Evolutionary conservation across 2,329 filamentous ascomycete genomes (phyloP).

Genomic region (Paecilomyces sp.): DNA sequence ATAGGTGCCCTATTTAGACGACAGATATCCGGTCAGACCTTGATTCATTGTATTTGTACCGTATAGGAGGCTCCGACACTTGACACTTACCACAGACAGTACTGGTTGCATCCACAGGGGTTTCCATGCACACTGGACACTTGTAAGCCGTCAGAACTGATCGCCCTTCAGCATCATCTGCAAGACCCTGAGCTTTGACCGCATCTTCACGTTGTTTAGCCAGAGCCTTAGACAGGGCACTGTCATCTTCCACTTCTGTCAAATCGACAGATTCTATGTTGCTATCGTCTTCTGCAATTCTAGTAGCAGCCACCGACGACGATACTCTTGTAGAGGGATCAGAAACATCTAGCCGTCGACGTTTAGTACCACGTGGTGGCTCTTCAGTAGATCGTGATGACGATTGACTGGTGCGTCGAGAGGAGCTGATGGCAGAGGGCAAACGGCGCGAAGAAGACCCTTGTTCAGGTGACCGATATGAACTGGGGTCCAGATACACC

Average conservation of each 20-base stretch:
- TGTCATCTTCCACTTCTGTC: conserved; percentile 35
- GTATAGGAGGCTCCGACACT: conserved; percentile 12
- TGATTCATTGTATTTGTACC: neutral
- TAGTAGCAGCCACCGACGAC: conserved; percentile 6
- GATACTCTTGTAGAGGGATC: conserved; percentile 7
- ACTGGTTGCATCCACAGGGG: conserved; percentile 51
- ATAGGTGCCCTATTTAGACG: conserved; percentile 48
- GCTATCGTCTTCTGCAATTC: conserved; percentile 5
- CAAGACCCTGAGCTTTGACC: conserved; percentile 37
- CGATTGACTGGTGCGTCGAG: neutral
- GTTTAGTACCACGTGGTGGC: conserved; percentile 8
- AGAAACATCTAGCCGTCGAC: conserved; percentile 5
- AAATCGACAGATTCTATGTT: conserved; percentile 46
- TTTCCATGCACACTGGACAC: conserved; percentile 60
- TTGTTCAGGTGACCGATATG: neutral
- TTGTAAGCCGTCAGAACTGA: conserved; percentile 42
- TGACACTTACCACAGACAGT: conserved; percentile 50
- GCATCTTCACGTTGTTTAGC: conserved; percentile 49
- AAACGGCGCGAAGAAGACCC: neutral
- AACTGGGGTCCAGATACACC: conserved; percentile 9
- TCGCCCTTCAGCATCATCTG: conserved; percentile 20
- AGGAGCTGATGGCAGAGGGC: neutral
- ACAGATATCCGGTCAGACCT: conserved; percentile 3
- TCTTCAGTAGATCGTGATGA: neutral
- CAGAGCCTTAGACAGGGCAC: conserved; percentile 36